Evolutionary conservation across 2,329 filamentous ascomycete genomes (phyloP), one percentile per base, ranked within the genome.

Genomic region (Dactylellina drechsleri): DNA sequence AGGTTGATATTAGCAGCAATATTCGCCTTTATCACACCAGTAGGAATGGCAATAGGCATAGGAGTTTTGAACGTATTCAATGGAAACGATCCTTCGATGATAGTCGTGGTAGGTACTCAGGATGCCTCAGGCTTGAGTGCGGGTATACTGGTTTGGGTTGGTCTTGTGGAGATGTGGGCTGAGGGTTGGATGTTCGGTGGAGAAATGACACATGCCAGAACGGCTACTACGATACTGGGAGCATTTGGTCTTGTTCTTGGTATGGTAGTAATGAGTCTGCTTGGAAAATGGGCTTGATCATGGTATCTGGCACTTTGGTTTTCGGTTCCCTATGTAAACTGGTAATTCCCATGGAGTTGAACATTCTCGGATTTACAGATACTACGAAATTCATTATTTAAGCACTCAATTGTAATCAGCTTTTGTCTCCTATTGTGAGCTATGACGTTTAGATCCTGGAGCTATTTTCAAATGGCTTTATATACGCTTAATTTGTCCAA

Each of bases 1-100:
- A 80, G 92, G 79, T 81, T 88, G 1, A 16, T 54, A 10, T 88
- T 93, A 82, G 90, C 86, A 0, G 77, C 81, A 0, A 84, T 85
- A 0, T 93, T 92, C 78, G 86, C 90, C 0, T 82, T 92, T 26
- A 87, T 92, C 62, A 93, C 91, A 0, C 91, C 91, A 0, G 83
- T 92, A 28, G 91, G 91, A 13, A 93, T 93, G 91, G 90, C 88
- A 0, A 92, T 93, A 71, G 91, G 91, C 0, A 89, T 92, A 40
- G 90, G 89, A 1, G 90, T 91, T 2, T 82, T 93, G 20, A 82
- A 89, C 43, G 81, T 84, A 8, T 93, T 92, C 82, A 93, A 93
- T 78, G 91, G 90, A 4, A 92, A 91, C 78, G 86, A 92, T 78
- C 86, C 84, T 1, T 84, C 85, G 0, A 93, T 91, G 0, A 84